Base-by-base conservation (phyloP, 805 yeast genomes). In the Helenozyma rhizophorensis region DNA sequence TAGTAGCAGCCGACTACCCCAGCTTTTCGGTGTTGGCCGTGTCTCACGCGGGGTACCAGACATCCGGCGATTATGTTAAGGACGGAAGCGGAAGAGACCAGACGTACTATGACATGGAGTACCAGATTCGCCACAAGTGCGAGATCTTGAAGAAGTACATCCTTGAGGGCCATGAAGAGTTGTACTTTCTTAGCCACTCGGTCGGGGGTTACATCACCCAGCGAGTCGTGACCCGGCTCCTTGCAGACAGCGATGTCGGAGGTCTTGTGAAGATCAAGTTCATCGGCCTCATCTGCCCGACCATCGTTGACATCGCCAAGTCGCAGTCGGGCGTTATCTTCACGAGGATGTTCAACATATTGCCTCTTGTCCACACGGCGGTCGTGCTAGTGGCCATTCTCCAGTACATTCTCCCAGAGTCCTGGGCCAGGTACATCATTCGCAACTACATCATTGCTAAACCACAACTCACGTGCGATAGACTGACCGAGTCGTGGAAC, bases 121-220 rank as follows among this genome's bases (percentile, higher is more conserved):
- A 67, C 28, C 90, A 83, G 58, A 54, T 79, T 11, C 47, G 68
- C 3, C 87, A 82, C 51, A 79, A 80, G 54, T 49, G 67, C 16
- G 65, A 62, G 9, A 60, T 80, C n/a, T 56, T 82, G 26, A 57
- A 60, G 29, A 51, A 63, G 21, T 47, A 59, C 32, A 34, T 65
- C 21, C 30, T 38, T 12, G 23, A 19, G 16, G 37, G 47, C 13
- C 37, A 25, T 19, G 28, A 34, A 15, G 62, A 67, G 9, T 51
- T 80, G 6, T 57, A 61, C 31, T 58, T 81, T 14, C 53, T 80
- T 44, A 81, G 86, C 14, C 94, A 83, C 51, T 82, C 90, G 0
- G 74, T 83, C 10, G 94, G 94, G 2, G 67, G 78, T 5, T 83
- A 73, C 63, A 60, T 83, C 27, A 53, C 65, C 3, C 88, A 83